Conservation (phyloP, 164 flowering plant species). For the Euptelea pleiosperma region DNA sequence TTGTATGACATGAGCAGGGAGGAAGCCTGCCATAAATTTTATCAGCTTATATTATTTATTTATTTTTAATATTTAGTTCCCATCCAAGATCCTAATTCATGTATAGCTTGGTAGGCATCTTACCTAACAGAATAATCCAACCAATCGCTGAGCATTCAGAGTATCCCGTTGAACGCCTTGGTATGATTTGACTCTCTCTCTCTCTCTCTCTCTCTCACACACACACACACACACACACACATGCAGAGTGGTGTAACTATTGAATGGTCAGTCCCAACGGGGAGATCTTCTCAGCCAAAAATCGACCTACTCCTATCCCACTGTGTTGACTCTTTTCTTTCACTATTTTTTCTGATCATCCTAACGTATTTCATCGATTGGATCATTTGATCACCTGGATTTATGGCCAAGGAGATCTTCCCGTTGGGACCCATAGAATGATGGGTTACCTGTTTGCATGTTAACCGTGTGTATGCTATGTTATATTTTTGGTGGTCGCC, state of each 20-base stretch:
- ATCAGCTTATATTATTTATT: background rate
- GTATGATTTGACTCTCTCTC: no score
- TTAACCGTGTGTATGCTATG: background rate
- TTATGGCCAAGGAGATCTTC: background rate
- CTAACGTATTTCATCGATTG: background rate
- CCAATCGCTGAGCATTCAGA: conserved; percentile 98
- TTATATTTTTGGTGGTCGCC: no score
- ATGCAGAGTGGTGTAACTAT: background rate
- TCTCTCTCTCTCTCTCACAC: no score
- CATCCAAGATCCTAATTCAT: conserved; percentile 6
- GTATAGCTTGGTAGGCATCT: conserved; percentile 76
- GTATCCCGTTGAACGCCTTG: conserved; percentile 87
- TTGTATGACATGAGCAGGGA: no score
- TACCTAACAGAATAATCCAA: conserved; percentile 89
- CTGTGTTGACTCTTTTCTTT: background rate
- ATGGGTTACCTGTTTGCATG: background rate
- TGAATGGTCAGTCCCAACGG: background rate
- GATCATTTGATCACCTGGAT: background rate
- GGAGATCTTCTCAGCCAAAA: background rate
- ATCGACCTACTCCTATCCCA: background rate
- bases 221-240: no score
- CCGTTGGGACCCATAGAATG: background rate
- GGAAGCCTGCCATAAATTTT: no score
- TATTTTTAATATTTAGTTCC: background rate
- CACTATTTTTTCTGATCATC: background rate